Evolutionary conservation across 257 asterid genomes (phyloP), one percentile per base, ranked within the genome.

Genomic region (Nicotiana benthamiana): DNA sequence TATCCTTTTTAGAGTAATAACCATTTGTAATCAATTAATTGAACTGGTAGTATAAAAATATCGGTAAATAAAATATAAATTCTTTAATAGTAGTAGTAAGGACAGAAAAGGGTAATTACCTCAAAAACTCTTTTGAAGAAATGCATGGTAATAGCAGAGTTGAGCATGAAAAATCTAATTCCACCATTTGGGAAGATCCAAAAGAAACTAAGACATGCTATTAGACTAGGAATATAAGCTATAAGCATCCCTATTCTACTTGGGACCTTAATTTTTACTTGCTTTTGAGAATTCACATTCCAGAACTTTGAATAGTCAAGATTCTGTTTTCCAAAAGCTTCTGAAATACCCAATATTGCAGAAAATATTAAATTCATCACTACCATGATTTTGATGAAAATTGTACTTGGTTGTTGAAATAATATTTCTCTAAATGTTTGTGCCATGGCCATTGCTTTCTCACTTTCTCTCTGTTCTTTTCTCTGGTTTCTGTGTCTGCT

Each of bases 51-150:
- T 34, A 0, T 1, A 28, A 28, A 28, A 28, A 28, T 34, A 1
- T 34, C 43, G 8, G 0, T 5, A 0, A 5, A 34, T 34, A 34
- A 0, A 34, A 34, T 1, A 0, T 34, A 34, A 34, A 34, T 34
- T 34, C 8, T 28, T 34, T 34, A 57, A 3, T 57, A 57, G 27
- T 4, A 22, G 16, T 22, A 60, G 32, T 22, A 60, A 2, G 17
- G 17, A 2, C 0, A 15, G 2, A 12, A 2, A 26, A 6, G 28
- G 12, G 36, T 9, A 40, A 28, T 80, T 83, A 93, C 97, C 96
- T 93, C 97, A 18, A 92, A 86, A 27, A 85, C 93, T 88, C 98
- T 88, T 80, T 93, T 93, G 87, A 83, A 86, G 62, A 90, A 86
- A 83, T 93, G 98, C 30, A 88, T 4, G 36, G 94, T 83, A 72